Evolutionary conservation across 1,284 basidiomycete species (phyloP), one percentile per base, ranked within the genome.

Genomic region (Megacollybia platyphylla): DNA sequence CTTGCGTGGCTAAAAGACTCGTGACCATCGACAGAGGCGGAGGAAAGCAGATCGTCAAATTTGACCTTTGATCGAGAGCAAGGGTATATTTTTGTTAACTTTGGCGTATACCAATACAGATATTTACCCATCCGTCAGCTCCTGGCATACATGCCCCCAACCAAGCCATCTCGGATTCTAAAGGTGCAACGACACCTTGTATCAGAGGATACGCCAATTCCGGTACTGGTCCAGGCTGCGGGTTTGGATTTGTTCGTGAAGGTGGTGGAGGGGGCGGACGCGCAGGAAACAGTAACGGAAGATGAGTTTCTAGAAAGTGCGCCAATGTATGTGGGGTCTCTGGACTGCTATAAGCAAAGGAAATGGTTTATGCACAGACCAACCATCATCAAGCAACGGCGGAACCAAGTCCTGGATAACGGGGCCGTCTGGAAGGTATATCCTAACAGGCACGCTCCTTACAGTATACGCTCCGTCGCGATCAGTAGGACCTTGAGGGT

Each of bases 111-210:
- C 84, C 83, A 32, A 93, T 67, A 51, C 88, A 91, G 41, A 94
- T 70, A 52, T 85, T 83, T 20, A 96, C 70, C 93, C 93, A 97
- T 5, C 94, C 94, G 56, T 97, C 94, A 5, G 90, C 88, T 7
- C 91, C 90, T 9, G 82, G 76, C 60, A 97, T 67, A 52, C 88
- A 91, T 8, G 87, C 81, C 9, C 89, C 87, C 9, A 97, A 60
- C 93, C 93, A 97, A 1, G 84, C 89, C 55, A 97, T 71, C 55
- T 97, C 92, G 1, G 89, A 71, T 36, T 96, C 92, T 11, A 79
- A 65, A 0, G 94, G 94, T 2, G 87, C 64, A 2, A 76, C 61
- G n/a, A 97, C 79, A 3, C 94, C 94, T 57, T 97, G 92, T 11
- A 93, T 68, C 39, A 97, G 60, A 0, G 87, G 73, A 54, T 77